Base-by-base conservation (phyloP, 495 filamentous ascomycete genomes). In the Neurospora pannonica region DNA sequence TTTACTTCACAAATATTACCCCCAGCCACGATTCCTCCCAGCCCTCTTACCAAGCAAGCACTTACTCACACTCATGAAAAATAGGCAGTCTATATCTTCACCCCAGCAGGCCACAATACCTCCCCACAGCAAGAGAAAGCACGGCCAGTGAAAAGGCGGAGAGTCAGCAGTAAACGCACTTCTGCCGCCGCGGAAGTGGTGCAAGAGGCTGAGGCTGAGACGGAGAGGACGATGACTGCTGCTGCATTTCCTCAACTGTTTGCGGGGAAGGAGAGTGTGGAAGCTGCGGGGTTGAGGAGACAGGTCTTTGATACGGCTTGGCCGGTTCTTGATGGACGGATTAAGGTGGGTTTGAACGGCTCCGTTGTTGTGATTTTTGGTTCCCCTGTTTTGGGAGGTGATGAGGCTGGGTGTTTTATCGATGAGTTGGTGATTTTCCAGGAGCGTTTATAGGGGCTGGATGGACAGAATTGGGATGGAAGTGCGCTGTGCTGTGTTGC, bases 71-170 rank as follows among this genome's bases (percentile, higher is more conserved):
- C 38, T 19, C 38, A 2, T 54, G 4, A 54, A 10, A 39, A 15
- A 3, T 74, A 95, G 92, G 88, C 86, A 40, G 89, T 92, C 71
- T 94, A 93, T 80, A 84, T 95, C 75, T 94, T 93, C 80, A 85
- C 86, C 48, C 88, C 89, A 36, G 24, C 54, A 17, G 80, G 82
- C 70, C 82, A 85, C 73, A 71, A 73, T 24, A 42, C 77, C 54
- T 74, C 72, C 24, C 67, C 78, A 67, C 84, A 84, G 39, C 24
- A 43, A 34, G 71, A 28, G 4, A 71, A 71, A 36, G 19, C 73
- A 76, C 87, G 90, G 74, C 89, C 92, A 39, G 79, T 86, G 69
- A 94, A 95, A 79, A 85, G 89, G 71, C 87, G 92, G 72, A 91
- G 89, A 77, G 82, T 89, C 13, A 76, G 2, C 21, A 73, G 11